Conservation (phyloP, 768 basidiomycete species). For the Boletus sp. region DNA sequence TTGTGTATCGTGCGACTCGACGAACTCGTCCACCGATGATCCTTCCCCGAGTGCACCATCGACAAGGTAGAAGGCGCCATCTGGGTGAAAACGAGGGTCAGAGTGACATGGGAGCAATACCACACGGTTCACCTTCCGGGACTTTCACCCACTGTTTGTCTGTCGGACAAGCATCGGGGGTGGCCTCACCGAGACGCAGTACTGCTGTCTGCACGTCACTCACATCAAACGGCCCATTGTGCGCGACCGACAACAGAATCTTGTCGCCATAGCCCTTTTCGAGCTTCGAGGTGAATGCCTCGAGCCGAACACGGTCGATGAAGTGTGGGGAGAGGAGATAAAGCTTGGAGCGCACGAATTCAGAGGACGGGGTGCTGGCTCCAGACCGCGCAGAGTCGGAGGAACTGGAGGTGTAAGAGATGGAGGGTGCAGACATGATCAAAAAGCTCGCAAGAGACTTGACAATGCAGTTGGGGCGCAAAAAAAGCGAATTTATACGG, state of each 20-base stretch:
- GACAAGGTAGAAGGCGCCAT: conserved; percentile 17
- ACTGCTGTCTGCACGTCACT: conserved; percentile 9
- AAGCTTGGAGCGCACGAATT: conserved; percentile 16
- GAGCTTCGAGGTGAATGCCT: conserved; percentile 18
- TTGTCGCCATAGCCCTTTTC: conserved; percentile 29
- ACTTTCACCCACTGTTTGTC: conserved; percentile 21
- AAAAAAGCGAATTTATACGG: conserved; percentile 26
- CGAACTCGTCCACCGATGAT: conserved; percentile 16
- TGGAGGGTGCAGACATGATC: conserved; percentile 20
- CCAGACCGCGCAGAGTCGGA: conserved; percentile 19
- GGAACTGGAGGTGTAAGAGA: conserved; percentile 9
- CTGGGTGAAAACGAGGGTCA: not conserved
- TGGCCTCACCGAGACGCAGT: conserved; percentile 4
- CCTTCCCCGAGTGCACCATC: conserved; percentile 10
- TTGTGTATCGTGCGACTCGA: conserved; percentile 5
- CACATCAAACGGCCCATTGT: conserved; percentile 7
- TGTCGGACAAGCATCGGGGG: conserved; percentile 6
- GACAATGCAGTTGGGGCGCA: not conserved
- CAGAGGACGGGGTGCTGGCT: conserved; percentile 25
- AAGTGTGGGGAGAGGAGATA: conserved; percentile 25
- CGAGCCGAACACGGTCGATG: conserved; percentile 10
- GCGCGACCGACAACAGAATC: conserved; percentile 22
- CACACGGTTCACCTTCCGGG: conserved; percentile 11
- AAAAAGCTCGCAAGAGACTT: conserved; percentile 1
- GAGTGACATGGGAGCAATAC: not conserved